Base-by-base conservation (phyloP, 495 filamentous ascomycete genomes). In the Schizothecium vesticola region DNA sequence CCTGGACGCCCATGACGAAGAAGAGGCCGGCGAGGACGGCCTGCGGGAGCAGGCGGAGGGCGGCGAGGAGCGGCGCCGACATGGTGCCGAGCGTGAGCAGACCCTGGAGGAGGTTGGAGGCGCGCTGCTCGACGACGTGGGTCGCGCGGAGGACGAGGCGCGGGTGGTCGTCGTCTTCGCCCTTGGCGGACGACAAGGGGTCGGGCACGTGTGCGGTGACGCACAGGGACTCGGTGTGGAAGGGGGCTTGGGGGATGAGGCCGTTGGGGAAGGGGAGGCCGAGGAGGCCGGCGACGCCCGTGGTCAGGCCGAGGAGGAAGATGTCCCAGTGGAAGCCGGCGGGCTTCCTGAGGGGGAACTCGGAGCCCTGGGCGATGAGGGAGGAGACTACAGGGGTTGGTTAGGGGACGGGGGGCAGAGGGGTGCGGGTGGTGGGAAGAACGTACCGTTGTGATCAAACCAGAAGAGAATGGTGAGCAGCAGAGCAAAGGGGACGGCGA, bases 281-380 rank as follows among this genome's bases (percentile, higher is more conserved):
- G 23, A 97, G 81, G 10, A 98, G 79, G 8, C 94, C 94, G 19
- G 90, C 89, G 21, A 97, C 78, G 64, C 90, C 90, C 0, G 94
- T 97, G 4, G 94, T 97, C 13, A 93, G 80, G 16, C 94, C 94
- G 1, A 97, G 88, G 28, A 97, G 87, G 84, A 95, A 97, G 61
- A 97, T 75, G 72, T 97, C 94, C 93, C 93, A 97, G 82, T 97
- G 94, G 76, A 97, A 97, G 11, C 94, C 94, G 33, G 93, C 92
- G 7, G 94, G 94, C 72, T 98, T 98, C 13, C 85, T 85, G 23
- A 97, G 86, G 1, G 94, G 94, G 73, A 97, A 98, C 72, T 97
- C 91, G 56, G 89, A 96, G 58, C 91, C 94, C 78, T 97, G 94
- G 9, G 93, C 93, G 59, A 94, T 96, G 64, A 98, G 87, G 25